Evolutionary conservation across 768 basidiomycete genomes (phyloP), one percentile per base, ranked within the genome.

Genomic region (Mycena belliarum): DNA sequence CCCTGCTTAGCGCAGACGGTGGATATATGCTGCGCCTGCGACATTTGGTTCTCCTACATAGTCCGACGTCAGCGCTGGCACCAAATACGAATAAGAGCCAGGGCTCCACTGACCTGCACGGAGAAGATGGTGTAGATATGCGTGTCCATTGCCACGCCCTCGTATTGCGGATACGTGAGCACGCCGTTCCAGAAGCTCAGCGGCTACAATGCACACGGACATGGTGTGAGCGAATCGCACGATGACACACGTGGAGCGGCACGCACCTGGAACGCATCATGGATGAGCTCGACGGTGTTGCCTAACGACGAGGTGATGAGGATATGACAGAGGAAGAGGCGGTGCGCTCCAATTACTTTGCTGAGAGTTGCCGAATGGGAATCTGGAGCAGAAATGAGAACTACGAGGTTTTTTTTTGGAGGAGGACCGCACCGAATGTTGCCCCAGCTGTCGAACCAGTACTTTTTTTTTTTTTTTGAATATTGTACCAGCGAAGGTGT

Each of bases 361-460:
- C 52, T 66, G 70, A 8, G 67, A 65, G 40, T 69, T 70, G 23
- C 70, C 69, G 49, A 67, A 74, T 12, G 77, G 76, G 55, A 59
- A 52, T 49, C 47, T 52, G n/a, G n/a, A 44, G 64, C 7, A 42
- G 57, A 20, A 16, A 44, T 37, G 8, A 9, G 48, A 23, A 21
- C 45, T 26, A 49, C 0, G 8, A 7, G 14, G 2, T 2, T 6
- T 26, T 16, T 24, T 52, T 7, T 24, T 6, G 8, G n/a, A 32
- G 6, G 4, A 4, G 20, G 14, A 21, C 61, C 66, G 55, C 57
- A 88, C 87, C 89, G 81, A 66, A 91, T 87, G 63, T 81, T 89
- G 33, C 83, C 84, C 63, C 84, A 92, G 54, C 89, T 89, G 67
- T 91, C 88, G 18, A 72, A 72, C 84, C 85, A 93, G 63, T 82